Conservation (phyloP, 257 asterid genomes). For the Solanum arcanum region DNA sequence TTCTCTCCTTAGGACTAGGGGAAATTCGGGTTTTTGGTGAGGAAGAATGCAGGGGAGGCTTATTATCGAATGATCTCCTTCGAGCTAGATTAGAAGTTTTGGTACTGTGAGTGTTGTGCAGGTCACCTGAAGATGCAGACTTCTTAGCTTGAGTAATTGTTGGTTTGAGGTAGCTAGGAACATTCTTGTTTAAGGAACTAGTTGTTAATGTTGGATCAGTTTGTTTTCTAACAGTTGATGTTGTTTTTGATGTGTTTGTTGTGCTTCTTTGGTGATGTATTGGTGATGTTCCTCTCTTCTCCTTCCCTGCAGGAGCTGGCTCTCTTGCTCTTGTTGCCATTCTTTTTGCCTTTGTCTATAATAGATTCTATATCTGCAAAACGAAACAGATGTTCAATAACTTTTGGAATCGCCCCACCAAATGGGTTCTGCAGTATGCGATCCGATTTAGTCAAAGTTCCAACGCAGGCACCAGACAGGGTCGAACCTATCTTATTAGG, state of each 20-base stretch:
- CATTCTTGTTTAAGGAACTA: constrained; percentile 6
- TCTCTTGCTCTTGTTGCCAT: constrained; percentile 55
- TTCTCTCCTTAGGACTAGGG: constrained; percentile 18
- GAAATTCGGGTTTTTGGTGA: constrained; percentile 22
- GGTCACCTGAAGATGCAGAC: not conserved
- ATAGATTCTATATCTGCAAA: not conserved
- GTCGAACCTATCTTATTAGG: not conserved
- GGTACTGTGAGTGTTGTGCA: not conserved
- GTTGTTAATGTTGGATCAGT: not conserved
- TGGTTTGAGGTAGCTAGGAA: constrained; percentile 48
- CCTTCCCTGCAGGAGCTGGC: constrained; percentile 19
- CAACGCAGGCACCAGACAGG: not conserved
- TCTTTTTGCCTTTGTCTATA: not conserved
- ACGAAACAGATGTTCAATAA: not conserved
- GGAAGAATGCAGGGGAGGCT: constrained; percentile 32
- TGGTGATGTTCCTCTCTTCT: constrained; percentile 40
- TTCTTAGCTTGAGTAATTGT: constrained; percentile 26
- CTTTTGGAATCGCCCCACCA: not conserved
- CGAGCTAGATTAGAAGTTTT: constrained; percentile 8
- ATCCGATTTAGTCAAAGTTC: not conserved
- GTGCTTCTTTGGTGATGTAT: constrained; percentile 7
- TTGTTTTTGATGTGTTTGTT: constrained; percentile 12
- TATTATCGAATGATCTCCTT: constrained; percentile 49
- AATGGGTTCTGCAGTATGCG: not conserved
- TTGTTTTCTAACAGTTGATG: constrained; percentile 6